Evolutionary conservation across 768 basidiomycete genomes (phyloP), one percentile per base, ranked within the genome.

Genomic region (Royoungia palumana): DNA sequence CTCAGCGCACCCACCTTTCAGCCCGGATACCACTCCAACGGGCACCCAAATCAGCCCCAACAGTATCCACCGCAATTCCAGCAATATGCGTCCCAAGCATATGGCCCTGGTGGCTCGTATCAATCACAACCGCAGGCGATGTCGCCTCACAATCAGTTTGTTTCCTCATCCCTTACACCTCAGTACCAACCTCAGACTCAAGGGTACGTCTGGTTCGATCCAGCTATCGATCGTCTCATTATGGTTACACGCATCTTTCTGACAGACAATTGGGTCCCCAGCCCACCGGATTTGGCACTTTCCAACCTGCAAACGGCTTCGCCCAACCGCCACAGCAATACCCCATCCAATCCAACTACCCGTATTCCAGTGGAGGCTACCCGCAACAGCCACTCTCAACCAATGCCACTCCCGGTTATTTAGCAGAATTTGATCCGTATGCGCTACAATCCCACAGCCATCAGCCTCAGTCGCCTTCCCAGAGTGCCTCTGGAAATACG

Each of bases 291-390:
- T 50, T 61, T 21, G 20, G 46, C 40, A 32, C 49, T 12, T 76
- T 76, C 66, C 83, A 82, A 54, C 78, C 79, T 0, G 67, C 77
- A 6, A 77, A 75, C 58, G 65, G 76, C 7, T 85, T 82, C 55
- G 77, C 81, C 10, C 83, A 81, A 61, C 68, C 78, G 17, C 48
- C 47, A 19, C 61, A 53, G 35, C 55, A 54, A 60, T 62, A 69
- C 56, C 54, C 50, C 25, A 17, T 43, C 27, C 49, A 20, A 35
- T 27, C 46, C 24, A 32, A 50, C 35, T 60, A 67, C 49, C 56
- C 64, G 20, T 70, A 69, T 48, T 49, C 64, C 2, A 60, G 65
- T 41, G 58, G 64, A 27, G 57, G 62, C 21, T 69, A 69, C 36
- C 57, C 58, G 8, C 45, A 59, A 9, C 61, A 65, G 22, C 36